phyloP scores from a whole-genome alignment of 1,139 yeast species.

The Trichomonascaceae sp. region DNA sequence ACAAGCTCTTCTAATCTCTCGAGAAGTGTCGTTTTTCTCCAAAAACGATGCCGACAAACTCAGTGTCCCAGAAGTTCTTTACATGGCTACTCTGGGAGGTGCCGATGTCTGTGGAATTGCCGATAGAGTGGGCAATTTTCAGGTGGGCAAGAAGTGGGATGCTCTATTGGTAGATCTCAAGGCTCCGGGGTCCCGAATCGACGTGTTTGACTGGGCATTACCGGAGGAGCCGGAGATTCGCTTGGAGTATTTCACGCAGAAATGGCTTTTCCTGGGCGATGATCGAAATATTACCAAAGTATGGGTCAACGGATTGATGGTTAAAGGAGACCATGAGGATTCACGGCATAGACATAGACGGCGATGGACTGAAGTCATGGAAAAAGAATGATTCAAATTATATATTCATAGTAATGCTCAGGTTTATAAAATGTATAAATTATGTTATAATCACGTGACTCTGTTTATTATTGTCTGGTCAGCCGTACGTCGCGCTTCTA shows the following conservation, averaged over 20 bases:
- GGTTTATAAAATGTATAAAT: no score
- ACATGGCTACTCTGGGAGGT: conserved; percentile 85
- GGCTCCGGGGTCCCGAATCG: conserved; percentile 51
- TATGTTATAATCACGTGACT: neutral
- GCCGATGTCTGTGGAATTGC: conserved; percentile 67
- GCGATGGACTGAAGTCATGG: neutral
- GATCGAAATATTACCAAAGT: conserved; percentile 78
- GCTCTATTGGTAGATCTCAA: conserved; percentile 68
- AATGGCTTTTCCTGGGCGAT: conserved; percentile 95
- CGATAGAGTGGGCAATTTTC: conserved; percentile 61
- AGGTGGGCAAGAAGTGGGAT: conserved; percentile 74
- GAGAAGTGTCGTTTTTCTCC: conserved; percentile 68
- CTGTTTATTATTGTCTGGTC: no score
- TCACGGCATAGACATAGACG: neutral
- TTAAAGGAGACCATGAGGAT: conserved; percentile 20
- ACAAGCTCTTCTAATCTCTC: conserved; percentile 75
- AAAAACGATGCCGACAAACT: conserved; percentile 45
- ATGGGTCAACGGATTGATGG: conserved; percentile 73
- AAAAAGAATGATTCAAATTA: neutral
- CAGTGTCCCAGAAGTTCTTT: conserved; percentile 64
- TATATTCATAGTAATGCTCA: no score
- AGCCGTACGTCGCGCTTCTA: neutral
- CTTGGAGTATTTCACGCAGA: conserved; percentile 50
- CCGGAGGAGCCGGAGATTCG: conserved; percentile 19
- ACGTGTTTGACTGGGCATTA: conserved; percentile 66